Evolutionary conservation across 139 green algal genomes (phyloP), one percentile per base, ranked within the genome.

Genomic region (Edaphochlamys debaryana): DNA sequence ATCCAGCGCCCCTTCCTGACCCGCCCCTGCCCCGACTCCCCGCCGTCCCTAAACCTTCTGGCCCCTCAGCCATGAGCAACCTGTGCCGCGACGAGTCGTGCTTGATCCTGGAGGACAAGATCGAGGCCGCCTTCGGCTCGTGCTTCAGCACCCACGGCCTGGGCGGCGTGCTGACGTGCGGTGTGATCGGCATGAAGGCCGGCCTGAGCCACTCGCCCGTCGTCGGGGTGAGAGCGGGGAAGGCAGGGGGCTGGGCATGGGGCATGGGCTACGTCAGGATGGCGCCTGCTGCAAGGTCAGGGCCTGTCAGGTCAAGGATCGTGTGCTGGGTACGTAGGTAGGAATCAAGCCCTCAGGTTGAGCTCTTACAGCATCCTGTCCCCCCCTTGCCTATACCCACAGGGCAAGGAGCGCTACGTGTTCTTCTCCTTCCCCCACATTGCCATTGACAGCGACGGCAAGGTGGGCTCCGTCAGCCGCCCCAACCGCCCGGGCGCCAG

Each of bases 41-140:
- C n/a, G 45, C 45, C 45, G 13, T 54, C 45, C 45, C 45, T 13
- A 54, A 54, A 54, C 13, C 45, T 54, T 54, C 45, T 13, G 11
- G 9, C 9, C 45, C 45, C 45, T 54, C 88, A 94, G 92, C 93
- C 62, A 93, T 96, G 87, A 92, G 89, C 83, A 97, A 97, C 89
- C 87, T 98, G 81, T 98, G 95, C 93, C 92, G 95, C 74, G 95
- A 98, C 81, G 95, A 98, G 92, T 87, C 94, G 34, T 96, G 91
- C n/a, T 52, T 80, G 5, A 80, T 91, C 77, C 87, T 98, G 48
- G 93, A 95, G 89, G 85, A 93, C 71, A 94, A 93, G 85, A 94
- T 98, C 74, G 93, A 98, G 80, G 37, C 77, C 60, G 86, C 94
- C 30, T 98, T 95, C 80, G 95, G 95, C 58, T 86, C 79, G 32